Evolutionary conservation across 73 alveolate genomes (phyloP).

Genomic region (Paramecium pentaurelia): DNA sequence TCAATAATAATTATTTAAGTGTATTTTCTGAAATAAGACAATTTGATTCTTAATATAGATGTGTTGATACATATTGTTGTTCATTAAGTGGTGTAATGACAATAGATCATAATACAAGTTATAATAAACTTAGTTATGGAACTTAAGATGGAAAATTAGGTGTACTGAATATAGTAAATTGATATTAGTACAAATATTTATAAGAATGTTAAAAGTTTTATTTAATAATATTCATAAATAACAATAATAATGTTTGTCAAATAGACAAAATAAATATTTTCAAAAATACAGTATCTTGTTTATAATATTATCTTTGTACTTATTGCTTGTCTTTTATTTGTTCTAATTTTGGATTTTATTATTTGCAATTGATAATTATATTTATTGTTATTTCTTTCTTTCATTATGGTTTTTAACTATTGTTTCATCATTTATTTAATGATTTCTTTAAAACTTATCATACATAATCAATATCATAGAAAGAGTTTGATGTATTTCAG

Average conservation of each 20-base stretch:
- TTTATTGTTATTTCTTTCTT: too few relatives aligned
- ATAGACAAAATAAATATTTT: not conserved
- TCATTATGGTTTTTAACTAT: too few relatives aligned
- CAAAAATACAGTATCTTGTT: not conserved
- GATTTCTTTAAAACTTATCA: not conserved
- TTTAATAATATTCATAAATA: too few relatives aligned
- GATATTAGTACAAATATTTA: not conserved
- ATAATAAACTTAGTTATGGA: slow-evolving; percentile 29
- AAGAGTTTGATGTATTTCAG: not conserved
- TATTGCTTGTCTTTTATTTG: too few relatives aligned
- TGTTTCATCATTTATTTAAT: too few relatives aligned
- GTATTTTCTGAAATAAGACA: slow-evolving; percentile 7
- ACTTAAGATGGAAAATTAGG: slow-evolving; percentile 8
- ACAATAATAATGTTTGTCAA: not conserved
- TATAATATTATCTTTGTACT: not conserved
- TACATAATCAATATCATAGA: not conserved
- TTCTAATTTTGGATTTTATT: not conserved
- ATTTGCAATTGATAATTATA: too few relatives aligned
- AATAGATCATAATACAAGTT: not conserved
- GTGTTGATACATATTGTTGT: slow-evolving; percentile 5
- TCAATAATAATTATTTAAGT: not conserved
- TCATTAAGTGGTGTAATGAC: not conserved
- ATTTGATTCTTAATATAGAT: not conserved
- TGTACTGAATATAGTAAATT: slow-evolving; percentile 15
- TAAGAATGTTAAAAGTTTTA: too few relatives aligned